A percentile compares a stretch with the other conserved stretches of the same genome.
Evolutionary conservation across 306 rosid genomes (phyloP).

Genomic region (Gastrolobium villosum): DNA sequence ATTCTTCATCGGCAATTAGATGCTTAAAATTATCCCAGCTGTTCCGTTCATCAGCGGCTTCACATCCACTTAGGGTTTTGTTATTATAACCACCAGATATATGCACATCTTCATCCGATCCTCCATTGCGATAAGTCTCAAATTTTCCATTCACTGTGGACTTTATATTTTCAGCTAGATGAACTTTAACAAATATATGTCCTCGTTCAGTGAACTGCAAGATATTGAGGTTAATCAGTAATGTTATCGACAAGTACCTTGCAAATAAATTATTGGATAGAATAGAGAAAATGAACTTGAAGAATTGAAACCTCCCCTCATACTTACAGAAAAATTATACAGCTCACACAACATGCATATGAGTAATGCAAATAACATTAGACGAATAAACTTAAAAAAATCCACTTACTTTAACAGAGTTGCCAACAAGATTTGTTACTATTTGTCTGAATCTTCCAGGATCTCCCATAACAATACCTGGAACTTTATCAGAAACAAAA

Average conservation of each 20-base stretch:
- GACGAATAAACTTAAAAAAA: slow-evolving; percentile 19
- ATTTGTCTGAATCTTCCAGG: slow-evolving; percentile 98
- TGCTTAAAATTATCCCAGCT: slow-evolving; percentile 86
- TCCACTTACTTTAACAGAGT: slow-evolving; percentile 89
- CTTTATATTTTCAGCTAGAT: slow-evolving; percentile 70
- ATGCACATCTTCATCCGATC: slow-evolving; percentile 61
- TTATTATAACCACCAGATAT: slow-evolving; percentile 61
- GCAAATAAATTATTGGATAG: slow-evolving; percentile 15
- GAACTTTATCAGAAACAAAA: slow-evolving; percentile 96
- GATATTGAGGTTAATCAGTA: slow-evolving; percentile 43
- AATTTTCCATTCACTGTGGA: slow-evolving; percentile 58
- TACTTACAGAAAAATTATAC: not conserved
- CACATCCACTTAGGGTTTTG: slow-evolving; percentile 86
- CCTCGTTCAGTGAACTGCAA: slow-evolving; percentile 97
- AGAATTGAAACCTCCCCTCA: not conserved
- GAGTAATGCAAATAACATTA: slow-evolving; percentile 26
- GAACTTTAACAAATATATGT: slow-evolving; percentile 91
- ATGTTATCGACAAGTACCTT: slow-evolving; percentile 23
- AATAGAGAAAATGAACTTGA: slow-evolving; percentile 13
- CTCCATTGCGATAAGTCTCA: slow-evolving; percentile 66
- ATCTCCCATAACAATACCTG: slow-evolving; percentile 88
- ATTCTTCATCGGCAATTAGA: slow-evolving; percentile 73
- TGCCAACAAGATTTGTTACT: slow-evolving; percentile 94
- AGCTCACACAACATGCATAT: slow-evolving; percentile 22
- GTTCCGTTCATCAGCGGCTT: slow-evolving; percentile 92